Evolutionary conservation across 805 yeast genomes (phyloP).

Genomic region (Yamadazyma sp.): DNA sequence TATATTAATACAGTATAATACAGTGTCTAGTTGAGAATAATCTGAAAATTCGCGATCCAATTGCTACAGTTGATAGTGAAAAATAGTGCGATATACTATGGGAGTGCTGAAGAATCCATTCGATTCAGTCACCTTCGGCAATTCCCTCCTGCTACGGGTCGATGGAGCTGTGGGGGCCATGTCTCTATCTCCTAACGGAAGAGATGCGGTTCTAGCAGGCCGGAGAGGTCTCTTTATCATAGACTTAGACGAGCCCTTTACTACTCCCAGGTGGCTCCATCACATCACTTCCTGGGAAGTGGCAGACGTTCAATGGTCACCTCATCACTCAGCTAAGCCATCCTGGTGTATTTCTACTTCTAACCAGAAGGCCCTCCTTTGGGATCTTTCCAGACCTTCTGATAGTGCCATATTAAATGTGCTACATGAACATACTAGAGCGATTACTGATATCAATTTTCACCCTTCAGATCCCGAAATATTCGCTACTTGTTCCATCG

Average conservation of each 20-base stretch:
- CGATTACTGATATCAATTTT: constrained; percentile 94
- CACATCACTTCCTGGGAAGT: constrained; percentile 97
- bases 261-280: constrained; percentile 91
- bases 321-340: constrained; percentile 74
- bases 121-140: constrained; percentile 67
- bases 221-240: constrained; percentile 78
- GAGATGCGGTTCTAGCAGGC: constrained; percentile 92
- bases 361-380: constrained; percentile 90
- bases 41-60: too few species aligned
- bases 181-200: constrained; percentile 82
- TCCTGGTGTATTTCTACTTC: constrained; percentile 92
- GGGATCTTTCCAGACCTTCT: constrained; percentile 81
- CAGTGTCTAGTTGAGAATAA: too few species aligned
- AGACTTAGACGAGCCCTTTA: constrained; percentile 94
- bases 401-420: constrained; percentile 79
- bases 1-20: too few species aligned
- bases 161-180: constrained; percentile 93
- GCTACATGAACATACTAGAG: constrained; percentile 86
- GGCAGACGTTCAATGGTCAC: constrained; percentile 98
- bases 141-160: constrained; percentile 77
- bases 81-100: too few species aligned
- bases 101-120: constrained; percentile 28
- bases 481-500: constrained; percentile 90
- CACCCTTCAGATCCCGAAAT: constrained; percentile 84
- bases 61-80: too few species aligned